A percentile compares a stretch with the other conserved stretches of the same genome.
Conservation (phyloP, 306 rosid species). For the Spatholobus suberectus region DNA sequence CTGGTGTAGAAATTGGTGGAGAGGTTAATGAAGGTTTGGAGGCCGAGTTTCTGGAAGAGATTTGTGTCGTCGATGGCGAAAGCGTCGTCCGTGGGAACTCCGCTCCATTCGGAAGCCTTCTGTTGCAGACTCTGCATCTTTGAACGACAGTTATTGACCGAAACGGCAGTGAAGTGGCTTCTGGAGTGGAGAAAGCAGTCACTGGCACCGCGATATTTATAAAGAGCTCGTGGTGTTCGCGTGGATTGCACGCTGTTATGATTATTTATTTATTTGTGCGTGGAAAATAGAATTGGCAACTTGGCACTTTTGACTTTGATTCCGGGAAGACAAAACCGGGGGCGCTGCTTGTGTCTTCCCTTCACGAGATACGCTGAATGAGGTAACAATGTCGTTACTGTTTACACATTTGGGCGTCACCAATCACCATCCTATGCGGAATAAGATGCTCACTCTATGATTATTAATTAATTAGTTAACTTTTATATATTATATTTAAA, state of each 20-base stretch:
- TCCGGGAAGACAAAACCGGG: neutral
- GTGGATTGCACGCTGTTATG: conserved; percentile 47
- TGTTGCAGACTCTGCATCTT: conserved; percentile 73
- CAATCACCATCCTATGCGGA: neutral
- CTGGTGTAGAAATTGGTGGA: conserved; percentile 92
- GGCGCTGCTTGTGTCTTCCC: conserved; percentile 6
- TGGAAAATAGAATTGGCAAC: neutral
- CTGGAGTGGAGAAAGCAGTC: neutral
- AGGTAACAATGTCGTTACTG: conserved; percentile 2
- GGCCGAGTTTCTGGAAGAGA: conserved; percentile 75
- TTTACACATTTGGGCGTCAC: neutral
- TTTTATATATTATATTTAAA: no score
- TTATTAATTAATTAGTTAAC: no score
- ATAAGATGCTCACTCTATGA: neutral
- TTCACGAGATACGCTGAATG: neutral
- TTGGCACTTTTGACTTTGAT: neutral
- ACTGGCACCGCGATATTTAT: neutral
- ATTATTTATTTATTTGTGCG: neutral
- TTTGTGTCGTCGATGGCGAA: conserved; percentile 78
- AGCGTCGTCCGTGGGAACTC: conserved; percentile 65
- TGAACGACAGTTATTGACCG: conserved; percentile 14
- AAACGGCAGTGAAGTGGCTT: conserved; percentile 4
- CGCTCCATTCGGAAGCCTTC: conserved; percentile 90
- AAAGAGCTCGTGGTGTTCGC: conserved; percentile 37
- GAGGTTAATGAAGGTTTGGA: conserved; percentile 75